Evolutionary conservation across 2,329 filamentous ascomycete species (phyloP).

Genomic region (Pseudocercospora pini-densiflorae): DNA sequence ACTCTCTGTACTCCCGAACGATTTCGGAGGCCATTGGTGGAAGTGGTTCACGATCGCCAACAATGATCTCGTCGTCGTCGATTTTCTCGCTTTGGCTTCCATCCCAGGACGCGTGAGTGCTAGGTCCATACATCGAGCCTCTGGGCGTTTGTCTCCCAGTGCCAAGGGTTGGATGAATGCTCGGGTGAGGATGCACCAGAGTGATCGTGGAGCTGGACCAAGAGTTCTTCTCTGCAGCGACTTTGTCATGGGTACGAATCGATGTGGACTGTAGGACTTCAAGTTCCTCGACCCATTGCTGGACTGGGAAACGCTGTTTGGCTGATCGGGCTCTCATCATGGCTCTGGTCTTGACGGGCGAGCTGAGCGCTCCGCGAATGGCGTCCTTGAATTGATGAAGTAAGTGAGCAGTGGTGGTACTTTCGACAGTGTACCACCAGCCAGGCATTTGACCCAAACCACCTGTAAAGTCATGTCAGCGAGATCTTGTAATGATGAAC

Average conservation of each 20-base stretch:
- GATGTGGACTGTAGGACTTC: constrained; percentile 63
- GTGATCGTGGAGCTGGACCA: constrained; percentile 19
- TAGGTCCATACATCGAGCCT: constrained; percentile 16
- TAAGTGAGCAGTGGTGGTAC: constrained; percentile 65
- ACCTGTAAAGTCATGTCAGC: constrained; percentile 34
- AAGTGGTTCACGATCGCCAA: constrained; percentile 15
- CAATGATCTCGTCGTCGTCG: background rate
- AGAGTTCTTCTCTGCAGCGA: constrained; percentile 26
- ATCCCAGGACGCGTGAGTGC: constrained; percentile 8
- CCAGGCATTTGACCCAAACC: constrained; percentile 73
- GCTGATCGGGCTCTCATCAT: constrained; percentile 69
- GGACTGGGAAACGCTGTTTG: constrained; percentile 69
- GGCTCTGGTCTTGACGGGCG: constrained; percentile 59
- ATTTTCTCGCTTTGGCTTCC: background rate
- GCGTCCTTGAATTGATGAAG: constrained; percentile 68
- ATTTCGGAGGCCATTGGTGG: constrained; percentile 16
- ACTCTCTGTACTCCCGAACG: constrained; percentile 6
- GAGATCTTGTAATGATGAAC: background rate
- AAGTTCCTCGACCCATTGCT: constrained; percentile 68
- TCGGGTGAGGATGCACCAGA: constrained; percentile 21
- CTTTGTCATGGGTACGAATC: constrained; percentile 59
- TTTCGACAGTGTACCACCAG: constrained; percentile 73
- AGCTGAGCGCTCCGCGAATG: constrained; percentile 65
- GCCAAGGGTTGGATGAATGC: constrained; percentile 22
- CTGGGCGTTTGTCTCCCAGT: constrained; percentile 11